Evolutionary conservation across 352 stramenopile species (phyloP).

Genomic region (Pythium pectinolyticum): DNA sequence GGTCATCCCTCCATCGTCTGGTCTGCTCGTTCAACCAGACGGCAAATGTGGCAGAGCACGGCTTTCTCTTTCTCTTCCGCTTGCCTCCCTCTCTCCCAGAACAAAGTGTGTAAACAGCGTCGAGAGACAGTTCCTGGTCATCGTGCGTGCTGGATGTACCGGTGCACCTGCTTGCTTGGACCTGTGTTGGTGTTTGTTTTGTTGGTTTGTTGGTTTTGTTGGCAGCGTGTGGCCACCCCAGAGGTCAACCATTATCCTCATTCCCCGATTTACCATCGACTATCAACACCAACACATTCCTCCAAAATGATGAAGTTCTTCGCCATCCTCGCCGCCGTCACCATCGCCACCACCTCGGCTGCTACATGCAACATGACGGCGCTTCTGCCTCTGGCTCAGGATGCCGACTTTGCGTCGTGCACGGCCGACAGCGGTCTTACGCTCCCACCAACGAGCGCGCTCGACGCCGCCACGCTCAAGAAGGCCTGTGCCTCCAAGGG

Average conservation of each 20-base stretch:
- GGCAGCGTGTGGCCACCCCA: no score
- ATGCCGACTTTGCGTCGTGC: constrained; percentile 2
- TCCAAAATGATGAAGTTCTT: constrained; percentile 16
- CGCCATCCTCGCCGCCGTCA: constrained; percentile 12
- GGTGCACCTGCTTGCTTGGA: no score
- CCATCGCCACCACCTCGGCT: constrained; percentile 9
- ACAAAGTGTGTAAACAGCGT: no score
- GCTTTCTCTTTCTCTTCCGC: no score
- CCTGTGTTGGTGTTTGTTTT: not conserved
- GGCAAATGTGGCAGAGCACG: no score
- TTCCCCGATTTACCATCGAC: constrained; percentile 15
- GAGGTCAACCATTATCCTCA: not conserved
- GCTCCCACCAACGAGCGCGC: not conserved
- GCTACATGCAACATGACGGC: constrained; percentile 7
- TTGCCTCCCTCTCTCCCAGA: no score
- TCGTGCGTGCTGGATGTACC: no score
- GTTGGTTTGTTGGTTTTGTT: not conserved
- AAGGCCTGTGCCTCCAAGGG: constrained; percentile 29
- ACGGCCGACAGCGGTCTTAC: constrained; percentile 1
- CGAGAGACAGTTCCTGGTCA: no score
- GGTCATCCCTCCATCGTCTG: no score
- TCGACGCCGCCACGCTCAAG: not conserved
- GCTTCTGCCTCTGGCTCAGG: constrained; percentile 1
- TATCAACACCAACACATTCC: not conserved
- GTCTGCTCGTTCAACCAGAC: no score